Evolutionary conservation across 495 filamentous ascomycete genomes (phyloP), one percentile per base, ranked within the genome.

Genomic region (Corynascus novoguineensis): DNA sequence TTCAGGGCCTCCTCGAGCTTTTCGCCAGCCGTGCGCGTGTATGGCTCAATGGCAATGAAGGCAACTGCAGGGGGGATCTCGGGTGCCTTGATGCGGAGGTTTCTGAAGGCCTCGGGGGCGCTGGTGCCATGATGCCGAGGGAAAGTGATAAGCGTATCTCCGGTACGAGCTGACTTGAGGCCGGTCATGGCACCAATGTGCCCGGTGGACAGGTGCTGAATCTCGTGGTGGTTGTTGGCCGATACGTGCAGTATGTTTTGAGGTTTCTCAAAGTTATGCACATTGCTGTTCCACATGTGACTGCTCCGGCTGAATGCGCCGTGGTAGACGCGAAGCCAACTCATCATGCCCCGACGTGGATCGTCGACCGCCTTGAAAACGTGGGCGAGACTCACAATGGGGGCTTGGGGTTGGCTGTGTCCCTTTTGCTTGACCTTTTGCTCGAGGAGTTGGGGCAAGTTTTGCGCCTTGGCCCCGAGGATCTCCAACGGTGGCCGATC

Each of bases 281-380:
- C 79, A 63, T 88, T 90, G 28, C 92, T 90, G 68, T 99, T 97
- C 82, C 84, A 97, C 24, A 96, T 79, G 15, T 83, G 70, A 42
- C 84, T 78, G 57, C 88, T 87, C 25, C 86, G 81, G 59, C 82
- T 81, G 22, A 99, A 73, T 2, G 81, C 78, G 7, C 95, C 95
- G 10, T 89, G 88, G 71, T 99, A 97, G 17, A 97, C 90, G 14
- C 95, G 83, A 5, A 97, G 84, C 64, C 92, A 99, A 55, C 95
- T 90, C 58, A 99, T 81, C 19, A 93, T 86, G 10, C 95, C 95
- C 12, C 89, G 85, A 46, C 85, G 83, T 12, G 87, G 73, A 62
- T 97, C 92, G 60, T 93, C 86, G 60, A 96, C 89, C 11, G 97
- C 95, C 69, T 99, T 99, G 80, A 99, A 99, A 14, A 95, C 95